These are phyloP conservation scores for Solanum ossicruentum DNA, from an alignment of 257 asterid genomes.

Conservation along the genomic window DNA sequence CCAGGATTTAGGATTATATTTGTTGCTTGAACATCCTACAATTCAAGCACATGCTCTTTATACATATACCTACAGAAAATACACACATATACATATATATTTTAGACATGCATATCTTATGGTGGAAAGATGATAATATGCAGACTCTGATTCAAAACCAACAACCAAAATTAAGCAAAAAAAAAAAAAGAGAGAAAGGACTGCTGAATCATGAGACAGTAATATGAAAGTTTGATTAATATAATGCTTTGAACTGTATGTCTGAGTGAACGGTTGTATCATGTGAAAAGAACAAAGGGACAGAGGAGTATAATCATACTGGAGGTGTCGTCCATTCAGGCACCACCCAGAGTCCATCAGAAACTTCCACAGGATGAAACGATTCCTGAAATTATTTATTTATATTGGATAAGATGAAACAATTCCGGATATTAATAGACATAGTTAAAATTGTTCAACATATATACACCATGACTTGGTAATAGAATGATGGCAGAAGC, in stretches of 20 bases:
- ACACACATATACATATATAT: not conserved
- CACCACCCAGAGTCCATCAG: conserved; percentile 79
- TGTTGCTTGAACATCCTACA: conserved; percentile 59
- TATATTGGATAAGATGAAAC: conserved; percentile 21
- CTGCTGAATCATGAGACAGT: not conserved
- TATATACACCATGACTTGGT: not conserved
- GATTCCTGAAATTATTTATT: conserved; percentile 41
- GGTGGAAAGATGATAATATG: not conserved
- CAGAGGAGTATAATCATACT: conserved; percentile 35
- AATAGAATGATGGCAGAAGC: not conserved
- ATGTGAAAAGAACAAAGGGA: not conserved
- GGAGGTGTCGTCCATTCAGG: conserved; percentile 86
- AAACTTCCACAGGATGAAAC: conserved; percentile 65
- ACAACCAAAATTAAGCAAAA: not conserved
- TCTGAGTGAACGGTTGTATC: not conserved
- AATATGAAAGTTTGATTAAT: not conserved
- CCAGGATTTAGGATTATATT: conserved; percentile 82
- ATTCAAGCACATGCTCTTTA: conserved; percentile 2
- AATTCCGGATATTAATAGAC: conserved; percentile 46
- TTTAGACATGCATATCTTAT: not conserved
- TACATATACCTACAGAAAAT: not conserved
- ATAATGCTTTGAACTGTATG: not conserved
- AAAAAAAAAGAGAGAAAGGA: not conserved
- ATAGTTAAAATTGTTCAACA: not conserved
- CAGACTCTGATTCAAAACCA: not conserved